Percentiles rank a stretch among this genome's conserved stretches.
Conservation (phyloP, 148 eudicot species). For the Rheum nobile region DNA sequence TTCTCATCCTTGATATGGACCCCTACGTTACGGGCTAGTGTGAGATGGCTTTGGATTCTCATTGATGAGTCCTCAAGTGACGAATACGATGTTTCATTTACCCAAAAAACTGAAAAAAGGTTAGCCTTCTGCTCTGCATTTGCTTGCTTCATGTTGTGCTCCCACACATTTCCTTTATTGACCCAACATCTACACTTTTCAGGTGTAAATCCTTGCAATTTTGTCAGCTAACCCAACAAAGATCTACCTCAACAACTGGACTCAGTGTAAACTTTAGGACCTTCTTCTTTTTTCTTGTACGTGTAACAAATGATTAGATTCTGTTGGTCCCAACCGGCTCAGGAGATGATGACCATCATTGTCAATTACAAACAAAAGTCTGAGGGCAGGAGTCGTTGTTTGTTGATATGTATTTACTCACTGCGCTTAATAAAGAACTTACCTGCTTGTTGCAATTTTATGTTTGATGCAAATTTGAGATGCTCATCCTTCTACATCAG, state of each 20-base stretch:
- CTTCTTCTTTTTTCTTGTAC: neutral
- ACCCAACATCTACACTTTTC: conserved; percentile 7
- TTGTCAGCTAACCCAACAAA: conserved; percentile 12
- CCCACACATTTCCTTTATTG: neutral
- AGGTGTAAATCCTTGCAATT: conserved; percentile 25
- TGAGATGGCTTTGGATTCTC: no score
- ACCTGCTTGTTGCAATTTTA: no score
- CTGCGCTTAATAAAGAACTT: no score
- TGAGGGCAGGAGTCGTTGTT: no score
- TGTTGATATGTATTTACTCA: no score
- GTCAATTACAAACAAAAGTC: no score
- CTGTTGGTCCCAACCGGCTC: conserved; percentile 1
- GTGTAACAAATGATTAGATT: neutral
- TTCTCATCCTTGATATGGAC: no score
- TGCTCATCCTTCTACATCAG: no score
- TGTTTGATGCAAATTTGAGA: no score
- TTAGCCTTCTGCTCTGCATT: neutral
- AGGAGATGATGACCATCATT: neutral
- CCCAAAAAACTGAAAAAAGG: conserved; percentile 40
- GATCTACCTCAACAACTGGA: neutral
- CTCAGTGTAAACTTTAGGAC: no score
- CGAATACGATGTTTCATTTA: conserved; percentile 41
- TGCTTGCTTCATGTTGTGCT: neutral
- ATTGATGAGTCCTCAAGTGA: neutral
- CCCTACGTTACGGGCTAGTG: no score